Evolutionary conservation across 257 asterid genomes (phyloP).

Genomic region (Linderniella brevidens): DNA sequence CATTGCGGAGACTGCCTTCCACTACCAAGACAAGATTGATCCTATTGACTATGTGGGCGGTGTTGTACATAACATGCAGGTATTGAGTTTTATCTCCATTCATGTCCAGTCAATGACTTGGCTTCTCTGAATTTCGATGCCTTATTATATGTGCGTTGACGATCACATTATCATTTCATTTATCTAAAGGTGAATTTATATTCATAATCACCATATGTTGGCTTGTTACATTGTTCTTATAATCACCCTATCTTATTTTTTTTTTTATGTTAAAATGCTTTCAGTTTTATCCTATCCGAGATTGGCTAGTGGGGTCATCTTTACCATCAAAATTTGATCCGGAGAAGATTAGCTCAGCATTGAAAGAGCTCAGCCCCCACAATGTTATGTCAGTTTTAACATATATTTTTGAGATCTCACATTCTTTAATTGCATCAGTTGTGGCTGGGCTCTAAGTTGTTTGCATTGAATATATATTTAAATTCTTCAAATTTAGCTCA

Average conservation of each 20-base stretch:
- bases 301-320: constrained; percentile 94
- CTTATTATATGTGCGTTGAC: too few species aligned
- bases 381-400: constrained; percentile 48
- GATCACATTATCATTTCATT: too few species aligned
- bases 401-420: too few species aligned
- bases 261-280: constrained; percentile 5
- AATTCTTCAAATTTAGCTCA: not conserved
- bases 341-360: constrained; percentile 36
- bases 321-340: constrained; percentile 61
- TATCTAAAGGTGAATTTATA: too few species aligned
- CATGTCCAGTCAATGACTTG: too few species aligned
- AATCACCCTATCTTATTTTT: too few species aligned
- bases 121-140: too few species aligned
- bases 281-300: constrained; percentile 76
- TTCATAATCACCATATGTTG: too few species aligned
- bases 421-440: too few species aligned
- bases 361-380: constrained; percentile 61
- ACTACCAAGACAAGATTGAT: constrained; percentile 80
- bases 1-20: constrained; percentile 76
- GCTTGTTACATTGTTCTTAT: too few species aligned
- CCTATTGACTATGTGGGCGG: constrained; percentile 70
- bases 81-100: constrained; percentile 14
- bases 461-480: too few species aligned
- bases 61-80: constrained; percentile 70
- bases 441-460: too few species aligned